These are phyloP conservation scores for Dioscorea cayenensis DNA, from an alignment of 116 monocot species.

Conservation along the genomic window DNA sequence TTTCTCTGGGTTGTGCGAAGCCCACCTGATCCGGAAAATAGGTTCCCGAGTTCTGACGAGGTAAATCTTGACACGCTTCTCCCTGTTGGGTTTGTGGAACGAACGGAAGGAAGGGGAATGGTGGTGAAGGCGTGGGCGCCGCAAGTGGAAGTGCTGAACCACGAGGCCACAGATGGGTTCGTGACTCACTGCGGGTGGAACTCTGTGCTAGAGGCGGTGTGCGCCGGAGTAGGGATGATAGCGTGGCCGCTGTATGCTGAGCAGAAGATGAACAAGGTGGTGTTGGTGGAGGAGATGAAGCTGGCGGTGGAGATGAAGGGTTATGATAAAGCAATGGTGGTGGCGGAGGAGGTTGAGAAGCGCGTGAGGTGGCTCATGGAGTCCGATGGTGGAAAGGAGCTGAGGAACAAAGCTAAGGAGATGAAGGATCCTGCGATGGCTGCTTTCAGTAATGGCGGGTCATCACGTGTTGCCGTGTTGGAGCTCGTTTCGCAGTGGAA, in stretches of 20 bases:
- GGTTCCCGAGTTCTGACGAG: background rate
- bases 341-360: background rate
- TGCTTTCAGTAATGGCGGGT: slow-evolving; percentile 11
- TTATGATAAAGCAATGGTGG: background rate
- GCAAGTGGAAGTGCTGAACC: slow-evolving; percentile 11
- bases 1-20: slow-evolving; percentile 25
- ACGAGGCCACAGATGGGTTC: slow-evolving; percentile 15
- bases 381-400: slow-evolving; percentile 1
- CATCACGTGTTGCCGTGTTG: slow-evolving; percentile 11
- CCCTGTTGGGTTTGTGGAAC: slow-evolving; percentile 4
- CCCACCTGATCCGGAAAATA: background rate
- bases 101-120: slow-evolving; percentile 1
- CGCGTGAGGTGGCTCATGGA: slow-evolving; percentile 20
- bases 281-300: slow-evolving; percentile 1
- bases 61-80: background rate
- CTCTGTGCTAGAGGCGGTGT: slow-evolving; percentile 18
- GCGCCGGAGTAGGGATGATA: slow-evolving; percentile 23
- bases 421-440: slow-evolving; percentile 5
- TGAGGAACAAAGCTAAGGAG: slow-evolving; percentile 3
- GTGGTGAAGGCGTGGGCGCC: slow-evolving; percentile 19
- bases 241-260: background rate
- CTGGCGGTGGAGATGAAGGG: slow-evolving; percentile 1
- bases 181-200: slow-evolving; percentile 73
- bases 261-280: background rate
- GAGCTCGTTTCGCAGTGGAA: background rate